Evolutionary conservation across 805 yeast species (phyloP).

Genomic region (Candida germanica): DNA sequence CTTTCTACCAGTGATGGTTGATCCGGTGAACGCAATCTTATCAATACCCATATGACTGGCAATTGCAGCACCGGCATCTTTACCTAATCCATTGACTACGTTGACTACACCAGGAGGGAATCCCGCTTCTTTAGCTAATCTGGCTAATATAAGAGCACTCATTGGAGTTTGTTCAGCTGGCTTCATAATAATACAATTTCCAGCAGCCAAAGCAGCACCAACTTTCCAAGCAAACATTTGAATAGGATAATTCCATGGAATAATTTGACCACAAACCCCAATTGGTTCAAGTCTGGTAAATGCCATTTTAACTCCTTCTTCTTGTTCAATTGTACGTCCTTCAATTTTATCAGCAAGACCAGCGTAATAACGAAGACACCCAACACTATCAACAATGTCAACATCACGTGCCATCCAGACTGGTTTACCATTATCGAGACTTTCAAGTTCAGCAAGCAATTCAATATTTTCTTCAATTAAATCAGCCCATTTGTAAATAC

Average conservation of each 20-base stretch:
- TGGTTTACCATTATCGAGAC: slow-evolving; percentile 58
- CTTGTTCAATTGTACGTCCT: slow-evolving; percentile 64
- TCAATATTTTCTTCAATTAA: slow-evolving; percentile 48
- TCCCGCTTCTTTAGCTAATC: slow-evolving; percentile 72
- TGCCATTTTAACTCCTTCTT: slow-evolving; percentile 43
- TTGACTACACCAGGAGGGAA: slow-evolving; percentile 56
- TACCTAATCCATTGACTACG: slow-evolving; percentile 44
- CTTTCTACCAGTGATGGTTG: slow-evolving; percentile 46
- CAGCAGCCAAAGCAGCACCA: slow-evolving; percentile 46
- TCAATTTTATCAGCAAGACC: slow-evolving; percentile 72
- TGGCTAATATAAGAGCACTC: slow-evolving; percentile 43
- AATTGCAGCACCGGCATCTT: slow-evolving; percentile 44
- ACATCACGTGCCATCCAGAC: slow-evolving; percentile 45
- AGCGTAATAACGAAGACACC: slow-evolving; percentile 61
- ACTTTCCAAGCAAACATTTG: slow-evolving; percentile 51
- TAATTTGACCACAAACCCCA: slow-evolving; percentile 52
- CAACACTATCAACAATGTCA: slow-evolving; percentile 58
- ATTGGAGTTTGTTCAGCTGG: slow-evolving; percentile 51
- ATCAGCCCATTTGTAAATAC: slow-evolving; percentile 48
- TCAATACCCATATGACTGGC: slow-evolving; percentile 44
- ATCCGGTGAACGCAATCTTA: slow-evolving; percentile 56
- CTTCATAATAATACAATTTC: slow-evolving; percentile 47
- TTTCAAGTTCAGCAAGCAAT: slow-evolving; percentile 53
- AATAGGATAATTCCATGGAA: slow-evolving; percentile 53
- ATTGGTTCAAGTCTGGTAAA: slow-evolving; percentile 37